phyloP scores from a whole-genome alignment of 352 stramenopile species.

The Pythium rishiriense region DNA sequence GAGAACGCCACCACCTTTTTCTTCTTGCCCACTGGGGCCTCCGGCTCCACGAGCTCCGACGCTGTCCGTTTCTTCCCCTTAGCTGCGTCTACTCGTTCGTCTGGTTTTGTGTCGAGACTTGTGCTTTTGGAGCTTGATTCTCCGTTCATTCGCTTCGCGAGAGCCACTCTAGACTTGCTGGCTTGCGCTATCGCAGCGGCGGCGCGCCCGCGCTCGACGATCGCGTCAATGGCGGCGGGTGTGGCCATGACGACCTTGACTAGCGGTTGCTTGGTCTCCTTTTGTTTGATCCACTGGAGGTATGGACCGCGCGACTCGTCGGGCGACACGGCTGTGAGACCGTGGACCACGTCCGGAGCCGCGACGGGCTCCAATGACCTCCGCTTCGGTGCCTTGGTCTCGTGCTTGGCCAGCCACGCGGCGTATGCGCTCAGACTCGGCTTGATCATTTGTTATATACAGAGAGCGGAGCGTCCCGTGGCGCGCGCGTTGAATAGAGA shows the following conservation, averaged over 20 bases:
- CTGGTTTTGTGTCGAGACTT: not conserved
- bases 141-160: not conserved
- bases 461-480: too few relatives aligned
- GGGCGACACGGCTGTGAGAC: not conserved
- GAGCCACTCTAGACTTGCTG: constrained; percentile 3
- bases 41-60: not conserved
- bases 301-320: constrained; percentile 5
- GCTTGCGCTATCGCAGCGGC: not conserved
- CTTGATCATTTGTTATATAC: too few relatives aligned
- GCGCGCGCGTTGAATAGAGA: too few relatives aligned
- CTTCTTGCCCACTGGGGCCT: not conserved
- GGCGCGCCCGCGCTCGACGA: not conserved
- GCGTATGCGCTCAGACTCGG: constrained; percentile 35
- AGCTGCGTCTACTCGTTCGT: not conserved
- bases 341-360: not conserved
- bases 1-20: not conserved
- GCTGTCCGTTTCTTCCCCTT: constrained; percentile 3
- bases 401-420: constrained; percentile 35
- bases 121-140: not conserved
- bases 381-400: constrained; percentile 22
- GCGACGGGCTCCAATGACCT: not conserved
- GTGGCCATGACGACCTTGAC: constrained; percentile 10
- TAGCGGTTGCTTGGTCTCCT: constrained; percentile 24
- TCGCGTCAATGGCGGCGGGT: constrained; percentile 13
- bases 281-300: constrained; percentile 14